Conservation (phyloP, 2,329 filamentous ascomycete genomes). For the Fonsecaea multimorphosa region DNA sequence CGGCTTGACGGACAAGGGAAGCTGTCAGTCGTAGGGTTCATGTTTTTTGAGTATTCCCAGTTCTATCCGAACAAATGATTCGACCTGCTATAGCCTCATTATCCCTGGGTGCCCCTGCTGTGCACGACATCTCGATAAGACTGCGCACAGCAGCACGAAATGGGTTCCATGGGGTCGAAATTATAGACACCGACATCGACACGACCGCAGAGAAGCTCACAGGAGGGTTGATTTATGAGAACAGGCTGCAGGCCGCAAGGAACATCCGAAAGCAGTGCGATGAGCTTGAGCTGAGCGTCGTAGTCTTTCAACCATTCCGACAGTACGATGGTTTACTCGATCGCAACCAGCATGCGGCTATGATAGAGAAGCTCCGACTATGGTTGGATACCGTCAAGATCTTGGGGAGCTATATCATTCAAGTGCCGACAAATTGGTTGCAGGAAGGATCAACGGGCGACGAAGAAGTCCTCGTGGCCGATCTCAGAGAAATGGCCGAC, state of each 20-base stretch:
- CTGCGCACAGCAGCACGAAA: conserved; percentile 7
- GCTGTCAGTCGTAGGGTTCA: background rate
- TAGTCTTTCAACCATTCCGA: conserved; percentile 68
- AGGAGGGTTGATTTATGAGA: background rate
- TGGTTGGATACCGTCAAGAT: conserved; percentile 73
- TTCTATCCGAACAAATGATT: background rate
- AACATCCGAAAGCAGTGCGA: conserved; percentile 17
- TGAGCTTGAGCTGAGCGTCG: conserved; percentile 3
- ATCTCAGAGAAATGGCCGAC: conserved; percentile 19
- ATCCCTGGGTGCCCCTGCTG: conserved; percentile 16
- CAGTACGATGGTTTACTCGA: conserved; percentile 76
- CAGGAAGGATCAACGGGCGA: conserved; percentile 57
- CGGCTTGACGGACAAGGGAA: background rate
- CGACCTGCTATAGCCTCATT: conserved; percentile 18
- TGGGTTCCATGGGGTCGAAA: conserved; percentile 20
- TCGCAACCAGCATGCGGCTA: conserved; percentile 62
- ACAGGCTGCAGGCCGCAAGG: conserved; percentile 13
- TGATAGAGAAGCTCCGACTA: conserved; percentile 67
- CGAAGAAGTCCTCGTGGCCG: conserved; percentile 40
- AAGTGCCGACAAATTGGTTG: conserved; percentile 74
- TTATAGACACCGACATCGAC: conserved; percentile 22
- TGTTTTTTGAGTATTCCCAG: background rate
- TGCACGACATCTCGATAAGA: conserved; percentile 14
- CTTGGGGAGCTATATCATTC: conserved; percentile 72
- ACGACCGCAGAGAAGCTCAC: conserved; percentile 2